Base-by-base conservation (phyloP, 2,329 filamentous ascomycete genomes). In the Proliferodiscus dingleyae region DNA sequence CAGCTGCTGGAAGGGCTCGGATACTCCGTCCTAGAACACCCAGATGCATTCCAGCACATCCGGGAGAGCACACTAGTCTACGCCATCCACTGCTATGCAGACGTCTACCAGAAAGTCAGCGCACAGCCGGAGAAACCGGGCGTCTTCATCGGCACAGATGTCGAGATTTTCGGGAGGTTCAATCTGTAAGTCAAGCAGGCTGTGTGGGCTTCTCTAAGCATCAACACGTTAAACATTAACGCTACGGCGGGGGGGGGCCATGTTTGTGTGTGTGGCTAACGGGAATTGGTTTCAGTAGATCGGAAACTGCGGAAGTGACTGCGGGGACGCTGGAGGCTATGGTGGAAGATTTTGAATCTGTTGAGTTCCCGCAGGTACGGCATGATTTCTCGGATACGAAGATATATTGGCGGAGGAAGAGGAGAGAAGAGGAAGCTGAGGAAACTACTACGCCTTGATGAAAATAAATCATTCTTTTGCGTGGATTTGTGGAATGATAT, bases 81-180 rank as follows among this genome's bases (percentile, higher is more conserved):
- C 49, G 63, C 61, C 1, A 60, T 65, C 24, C 63, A 65, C 47
- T 65, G 63, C 44, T 65, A 64, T 46, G 52, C 51, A 7, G 34
- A 52, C 11, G 46, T 65, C 4, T 64, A 64, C 33, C 50, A 55
- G 21, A 23, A 55, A 13, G 43, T 63, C 32, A 48, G 49, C 24
- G 50, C n/a, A n/a, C n/a, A 57, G 24, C 50, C 47, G 13, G 30
- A 46, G 9, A 52, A 37, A 32, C 60, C 62, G 5, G 53, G 51
- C 13, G 46, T 61, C 2, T 40, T 64, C 21, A 55, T 64, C 37
- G 53, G 57, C 13, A 65, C 61, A 2, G 57, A 63, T 40, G 42
- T 60, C 16, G 54, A 53, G 3, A 57, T 58, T n/a, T 63, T 62
- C 47, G 52, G 49, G 2, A 53, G 41, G 22, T 53, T 55, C 29